Evolutionary conservation across 2,329 filamentous ascomycete species (phyloP).

Genomic region (Penicillium sp.): DNA sequence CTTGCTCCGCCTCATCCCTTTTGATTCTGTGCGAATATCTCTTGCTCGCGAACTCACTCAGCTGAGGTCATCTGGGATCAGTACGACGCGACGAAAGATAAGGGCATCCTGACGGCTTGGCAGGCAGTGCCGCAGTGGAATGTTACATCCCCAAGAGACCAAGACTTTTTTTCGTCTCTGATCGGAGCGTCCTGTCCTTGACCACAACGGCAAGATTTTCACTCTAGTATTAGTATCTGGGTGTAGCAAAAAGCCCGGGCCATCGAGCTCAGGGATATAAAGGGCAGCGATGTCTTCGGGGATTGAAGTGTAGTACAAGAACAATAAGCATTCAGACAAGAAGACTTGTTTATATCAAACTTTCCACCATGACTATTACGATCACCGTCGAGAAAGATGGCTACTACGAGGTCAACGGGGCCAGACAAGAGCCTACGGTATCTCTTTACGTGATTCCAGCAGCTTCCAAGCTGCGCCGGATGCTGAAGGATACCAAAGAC

Average conservation of each 20-base stretch:
- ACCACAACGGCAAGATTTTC: background rate
- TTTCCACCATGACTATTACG: conserved; percentile 29
- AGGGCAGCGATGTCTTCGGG: background rate
- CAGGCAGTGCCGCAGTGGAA: conserved; percentile 15
- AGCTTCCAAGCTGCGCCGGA: conserved; percentile 30
- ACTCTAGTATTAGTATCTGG: background rate
- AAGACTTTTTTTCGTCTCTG: conserved; percentile 5
- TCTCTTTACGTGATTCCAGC: conserved; percentile 29
- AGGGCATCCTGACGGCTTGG: conserved; percentile 16
- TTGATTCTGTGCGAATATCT: background rate
- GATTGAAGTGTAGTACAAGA: background rate
- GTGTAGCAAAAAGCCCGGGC: background rate
- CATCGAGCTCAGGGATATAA: conserved; percentile 9
- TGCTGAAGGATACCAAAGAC: conserved; percentile 28
- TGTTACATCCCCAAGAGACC: conserved; percentile 23
- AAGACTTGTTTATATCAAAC: background rate
- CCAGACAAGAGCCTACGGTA: conserved; percentile 27
- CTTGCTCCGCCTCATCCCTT: background rate
- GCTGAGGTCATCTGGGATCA: conserved; percentile 13
- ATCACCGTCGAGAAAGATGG: conserved; percentile 35
- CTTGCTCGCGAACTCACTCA: conserved; percentile 2
- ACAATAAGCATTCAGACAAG: background rate
- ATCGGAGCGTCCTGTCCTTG: background rate
- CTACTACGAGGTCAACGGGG: conserved; percentile 32
- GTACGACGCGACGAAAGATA: conserved; percentile 20